Conservation (phyloP, 2,329 filamentous ascomycete species). For the Claviceps quebecensis region DNA sequence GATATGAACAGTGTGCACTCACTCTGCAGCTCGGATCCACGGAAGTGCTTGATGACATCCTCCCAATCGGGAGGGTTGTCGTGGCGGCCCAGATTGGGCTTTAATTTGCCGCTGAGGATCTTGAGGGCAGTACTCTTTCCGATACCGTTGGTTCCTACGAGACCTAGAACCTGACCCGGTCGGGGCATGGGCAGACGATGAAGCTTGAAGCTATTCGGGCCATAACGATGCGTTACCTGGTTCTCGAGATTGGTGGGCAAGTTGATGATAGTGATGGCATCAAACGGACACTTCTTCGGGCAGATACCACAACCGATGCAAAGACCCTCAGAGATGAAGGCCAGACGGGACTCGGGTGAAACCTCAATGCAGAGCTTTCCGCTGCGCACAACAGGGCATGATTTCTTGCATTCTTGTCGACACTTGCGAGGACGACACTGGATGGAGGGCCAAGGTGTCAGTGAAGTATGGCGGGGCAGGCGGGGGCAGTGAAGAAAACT, state of each 20-base stretch:
- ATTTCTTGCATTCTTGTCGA: constrained; percentile 97
- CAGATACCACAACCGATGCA: constrained; percentile 99
- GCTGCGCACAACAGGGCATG: constrained; percentile 90
- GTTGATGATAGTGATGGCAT: constrained; percentile 99
- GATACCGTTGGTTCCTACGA: constrained; percentile 99
- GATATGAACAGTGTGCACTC: constrained; percentile 20
- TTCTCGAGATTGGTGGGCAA: constrained; percentile 97
- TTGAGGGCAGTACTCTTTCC: constrained; percentile 99
- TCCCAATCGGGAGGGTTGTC: constrained; percentile 99
- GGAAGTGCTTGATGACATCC: constrained; percentile 96
- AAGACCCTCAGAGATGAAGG: constrained; percentile 91
- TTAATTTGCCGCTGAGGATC: constrained; percentile 95
- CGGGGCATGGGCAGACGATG: constrained; percentile 92
- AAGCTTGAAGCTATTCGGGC: constrained; percentile 98
- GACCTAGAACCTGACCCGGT: constrained; percentile 85
- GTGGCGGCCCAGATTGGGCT: constrained; percentile 89
- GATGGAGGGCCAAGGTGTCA: constrained; percentile 15
- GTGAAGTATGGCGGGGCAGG: constrained; percentile 13
- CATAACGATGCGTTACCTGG: constrained; percentile 96
- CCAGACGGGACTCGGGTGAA: constrained; percentile 72
- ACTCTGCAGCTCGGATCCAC: constrained; percentile 96
- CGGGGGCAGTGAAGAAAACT: constrained; percentile 7
- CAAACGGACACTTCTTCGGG: constrained; percentile 97
- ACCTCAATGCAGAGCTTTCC: constrained; percentile 98
- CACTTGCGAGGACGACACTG: constrained; percentile 53